These are phyloP conservation scores for Ligustrum vulgare DNA, from an alignment of 257 asterid genomes.

Conservation along the genomic window DNA sequence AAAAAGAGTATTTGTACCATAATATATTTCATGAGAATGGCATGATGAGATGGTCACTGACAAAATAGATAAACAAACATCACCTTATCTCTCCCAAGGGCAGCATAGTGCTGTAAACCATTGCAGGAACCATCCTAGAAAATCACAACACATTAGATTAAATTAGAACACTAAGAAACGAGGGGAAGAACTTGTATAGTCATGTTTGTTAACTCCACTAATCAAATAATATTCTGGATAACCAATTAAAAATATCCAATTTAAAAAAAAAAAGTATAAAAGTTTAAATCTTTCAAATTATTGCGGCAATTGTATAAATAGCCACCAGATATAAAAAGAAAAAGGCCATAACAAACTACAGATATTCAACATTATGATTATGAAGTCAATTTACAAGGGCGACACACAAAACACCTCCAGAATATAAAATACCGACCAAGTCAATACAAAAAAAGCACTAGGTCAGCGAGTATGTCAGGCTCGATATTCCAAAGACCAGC, in stretches of 20 bases:
- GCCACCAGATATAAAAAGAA: constrained; percentile 7
- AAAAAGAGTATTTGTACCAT: constrained; percentile 8
- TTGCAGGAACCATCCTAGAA: constrained; percentile 98
- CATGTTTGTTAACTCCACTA: not conserved
- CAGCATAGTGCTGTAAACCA: constrained; percentile 99
- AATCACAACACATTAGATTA: constrained; percentile 20
- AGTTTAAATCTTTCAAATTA: not conserved
- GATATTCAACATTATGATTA: constrained; percentile 5
- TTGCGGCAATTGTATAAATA: not conserved
- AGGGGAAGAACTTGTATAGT: not conserved
- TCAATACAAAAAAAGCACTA: not conserved
- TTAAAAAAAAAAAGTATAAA: not conserved
- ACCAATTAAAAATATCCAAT: constrained; percentile 12
- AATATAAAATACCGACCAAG: constrained; percentile 3
- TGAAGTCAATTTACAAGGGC: constrained; percentile 2
- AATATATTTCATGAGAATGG: not conserved
- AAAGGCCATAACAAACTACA: constrained; percentile 7
- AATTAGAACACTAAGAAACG: not conserved
- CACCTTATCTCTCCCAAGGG: constrained; percentile 98
- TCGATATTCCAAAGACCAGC: not conserved
- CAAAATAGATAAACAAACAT: constrained; percentile 24
- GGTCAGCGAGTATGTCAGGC: not conserved
- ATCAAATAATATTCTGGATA: not conserved
- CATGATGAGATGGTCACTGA: constrained; percentile 4
- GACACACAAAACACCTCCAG: constrained; percentile 3